Evolutionary conservation across 345 rosid genomes (phyloP).

Genomic region (Ailanthus altissimus): DNA sequence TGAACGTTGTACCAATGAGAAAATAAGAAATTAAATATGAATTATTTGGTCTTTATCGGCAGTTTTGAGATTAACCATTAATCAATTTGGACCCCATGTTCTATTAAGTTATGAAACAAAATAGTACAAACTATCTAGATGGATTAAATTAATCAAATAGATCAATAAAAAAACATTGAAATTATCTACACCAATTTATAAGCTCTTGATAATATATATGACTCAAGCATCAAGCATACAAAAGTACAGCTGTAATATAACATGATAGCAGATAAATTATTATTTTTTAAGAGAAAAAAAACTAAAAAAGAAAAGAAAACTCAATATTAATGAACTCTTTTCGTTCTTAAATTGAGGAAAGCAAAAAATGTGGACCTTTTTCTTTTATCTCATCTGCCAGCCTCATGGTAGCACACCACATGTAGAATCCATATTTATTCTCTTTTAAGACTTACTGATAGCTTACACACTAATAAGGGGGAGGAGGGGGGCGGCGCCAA

Average conservation of each 20-base stretch:
- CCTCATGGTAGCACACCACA: neutral
- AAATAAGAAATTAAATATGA: too few relatives aligned
- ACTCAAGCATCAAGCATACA: neutral
- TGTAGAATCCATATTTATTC: neutral
- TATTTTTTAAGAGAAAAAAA: too few relatives aligned
- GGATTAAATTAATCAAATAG: neutral
- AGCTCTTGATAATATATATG: neutral
- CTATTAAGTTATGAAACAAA: too few relatives aligned
- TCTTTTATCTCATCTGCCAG: neutral
- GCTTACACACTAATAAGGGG: conserved; percentile 7
- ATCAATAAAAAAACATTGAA: neutral
- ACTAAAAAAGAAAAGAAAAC: neutral
- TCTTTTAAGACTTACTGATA: neutral
- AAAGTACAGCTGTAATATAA: neutral
- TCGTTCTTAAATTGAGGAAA: too few relatives aligned
- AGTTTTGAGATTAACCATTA: too few relatives aligned
- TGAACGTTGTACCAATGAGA: too few relatives aligned
- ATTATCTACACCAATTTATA: neutral
- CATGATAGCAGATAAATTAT: neutral
- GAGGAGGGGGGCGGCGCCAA: conserved; percentile 30
- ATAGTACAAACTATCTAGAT: neutral
- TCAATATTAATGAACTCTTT: too few relatives aligned
- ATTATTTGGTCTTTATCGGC: too few relatives aligned
- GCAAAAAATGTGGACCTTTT: neutral
- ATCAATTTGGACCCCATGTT: too few relatives aligned